Conservation (phyloP, 345 rosid genomes). For the Populus davidiana region DNA sequence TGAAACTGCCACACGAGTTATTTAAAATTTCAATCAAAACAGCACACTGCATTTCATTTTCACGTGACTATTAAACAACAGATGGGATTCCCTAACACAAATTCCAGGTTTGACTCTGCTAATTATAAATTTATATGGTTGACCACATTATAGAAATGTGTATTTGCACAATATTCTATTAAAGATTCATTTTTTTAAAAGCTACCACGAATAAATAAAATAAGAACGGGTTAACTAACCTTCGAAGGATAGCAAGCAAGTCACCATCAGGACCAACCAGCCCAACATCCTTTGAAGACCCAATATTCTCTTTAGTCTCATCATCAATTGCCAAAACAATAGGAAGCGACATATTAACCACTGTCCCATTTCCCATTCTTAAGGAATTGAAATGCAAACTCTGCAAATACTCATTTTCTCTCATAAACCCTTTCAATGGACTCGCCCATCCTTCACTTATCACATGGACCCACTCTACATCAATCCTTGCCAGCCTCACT, state of each 20-base stretch:
- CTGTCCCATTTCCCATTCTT: conserved; percentile 51
- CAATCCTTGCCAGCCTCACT: conserved; percentile 64
- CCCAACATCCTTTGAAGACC: conserved; percentile 51
- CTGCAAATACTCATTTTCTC: conserved; percentile 87
- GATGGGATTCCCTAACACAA: not conserved
- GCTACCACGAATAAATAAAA: not conserved
- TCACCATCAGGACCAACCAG: conserved; percentile 60
- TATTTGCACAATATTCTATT: not conserved
- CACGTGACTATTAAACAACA: not conserved
- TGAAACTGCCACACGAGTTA: not conserved
- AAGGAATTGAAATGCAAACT: conserved; percentile 80
- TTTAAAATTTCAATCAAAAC: not conserved
- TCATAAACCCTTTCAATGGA: conserved; percentile 91
- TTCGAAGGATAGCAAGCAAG: conserved; percentile 65
- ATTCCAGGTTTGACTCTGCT: not conserved
- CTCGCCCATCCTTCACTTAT: conserved; percentile 95
- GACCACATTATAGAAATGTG: not conserved
- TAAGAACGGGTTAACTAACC: conserved; percentile 31
- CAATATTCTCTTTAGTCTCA: conserved; percentile 60
- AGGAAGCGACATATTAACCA: conserved; percentile 91
- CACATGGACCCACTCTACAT: conserved; percentile 95
- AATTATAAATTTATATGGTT: not conserved
- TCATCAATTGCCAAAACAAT: conserved; percentile 93
- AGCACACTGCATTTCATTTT: not conserved
- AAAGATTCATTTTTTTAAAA: not conserved